These are phyloP conservation scores for Aspergillus tamarii DNA, from an alignment of 2,329 filamentous ascomycete genomes.

Conservation along the genomic window DNA sequence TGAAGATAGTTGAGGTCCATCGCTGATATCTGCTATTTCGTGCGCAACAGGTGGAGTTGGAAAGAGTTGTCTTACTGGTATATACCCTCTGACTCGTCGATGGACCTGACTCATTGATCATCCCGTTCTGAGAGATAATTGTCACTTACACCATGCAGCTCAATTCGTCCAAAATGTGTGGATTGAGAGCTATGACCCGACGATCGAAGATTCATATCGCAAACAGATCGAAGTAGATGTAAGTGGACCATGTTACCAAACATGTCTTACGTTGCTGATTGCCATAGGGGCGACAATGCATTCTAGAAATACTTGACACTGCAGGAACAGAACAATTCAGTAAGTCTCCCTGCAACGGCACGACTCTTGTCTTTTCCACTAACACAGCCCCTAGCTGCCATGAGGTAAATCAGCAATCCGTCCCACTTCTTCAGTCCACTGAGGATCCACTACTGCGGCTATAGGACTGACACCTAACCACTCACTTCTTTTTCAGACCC, in stretches of 20 bases:
- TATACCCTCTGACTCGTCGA: constrained; percentile 30
- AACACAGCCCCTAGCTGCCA: constrained; percentile 50
- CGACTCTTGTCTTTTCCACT: constrained; percentile 13
- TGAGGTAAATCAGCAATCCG: constrained; percentile 52
- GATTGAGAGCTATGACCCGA: constrained; percentile 89
- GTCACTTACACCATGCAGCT: constrained; percentile 54
- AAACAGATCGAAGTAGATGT: constrained; percentile 91
- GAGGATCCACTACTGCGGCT: neutral
- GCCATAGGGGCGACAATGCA: constrained; percentile 76
- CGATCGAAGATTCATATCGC: constrained; percentile 84
- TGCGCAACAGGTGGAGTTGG: constrained; percentile 74
- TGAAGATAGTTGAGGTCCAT: constrained; percentile 1
- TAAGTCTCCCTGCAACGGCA: constrained; percentile 52
- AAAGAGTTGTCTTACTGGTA: constrained; percentile 90
- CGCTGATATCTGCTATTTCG: constrained; percentile 22
- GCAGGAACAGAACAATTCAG: constrained; percentile 92
- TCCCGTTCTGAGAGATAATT: constrained; percentile 20
- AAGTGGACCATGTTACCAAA: constrained; percentile 46
- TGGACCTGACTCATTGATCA: neutral
- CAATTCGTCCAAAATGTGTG: constrained; percentile 94
- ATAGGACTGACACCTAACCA: neutral
- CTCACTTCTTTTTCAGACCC: neutral
- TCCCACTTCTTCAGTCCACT: constrained; percentile 2
- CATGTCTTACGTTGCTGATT: constrained; percentile 34
- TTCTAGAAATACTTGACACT: constrained; percentile 89